Conservation (phyloP, 179 eudicot species). For the Silene vulgaris region DNA sequence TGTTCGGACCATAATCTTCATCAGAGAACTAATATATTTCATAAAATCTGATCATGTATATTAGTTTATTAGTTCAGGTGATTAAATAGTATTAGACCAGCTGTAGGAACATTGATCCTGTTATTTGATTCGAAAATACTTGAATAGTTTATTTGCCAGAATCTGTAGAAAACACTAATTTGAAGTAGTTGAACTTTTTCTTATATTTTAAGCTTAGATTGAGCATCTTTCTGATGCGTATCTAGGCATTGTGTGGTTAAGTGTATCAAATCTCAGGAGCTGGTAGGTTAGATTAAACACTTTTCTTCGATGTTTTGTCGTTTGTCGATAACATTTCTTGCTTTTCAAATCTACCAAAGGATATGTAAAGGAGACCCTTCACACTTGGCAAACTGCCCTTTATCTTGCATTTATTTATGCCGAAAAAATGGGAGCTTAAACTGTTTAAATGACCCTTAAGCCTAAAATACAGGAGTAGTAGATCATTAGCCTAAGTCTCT, state of each 20-base stretch:
- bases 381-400: constrained; percentile 23
- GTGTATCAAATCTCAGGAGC: constrained; percentile 29
- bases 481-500: constrained; percentile 12
- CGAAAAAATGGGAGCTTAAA: constrained; percentile 12
- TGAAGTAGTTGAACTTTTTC: constrained; percentile 14
- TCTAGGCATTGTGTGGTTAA: constrained; percentile 19
- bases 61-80: constrained; percentile 14
- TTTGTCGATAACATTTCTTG: constrained; percentile 37
- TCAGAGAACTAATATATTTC: constrained; percentile 15
- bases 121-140: constrained; percentile 6
- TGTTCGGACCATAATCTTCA: neutral
- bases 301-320: constrained; percentile 34
- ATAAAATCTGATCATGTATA: constrained; percentile 16
- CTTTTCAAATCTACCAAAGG: constrained; percentile 38
- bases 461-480: constrained; percentile 15
- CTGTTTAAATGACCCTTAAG: constrained; percentile 25
- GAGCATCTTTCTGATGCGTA: constrained; percentile 17
- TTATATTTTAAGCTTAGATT: constrained; percentile 3
- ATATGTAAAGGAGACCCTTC: constrained; percentile 23
- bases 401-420: neutral
- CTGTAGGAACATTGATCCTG: constrained; percentile 9
- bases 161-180: constrained; percentile 20
- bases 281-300: constrained; percentile 39
- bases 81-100: constrained; percentile 1
- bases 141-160: constrained; percentile 23